Evolutionary conservation across 1,284 basidiomycete species (phyloP).

Genomic region (Chalciporus sp.): DNA sequence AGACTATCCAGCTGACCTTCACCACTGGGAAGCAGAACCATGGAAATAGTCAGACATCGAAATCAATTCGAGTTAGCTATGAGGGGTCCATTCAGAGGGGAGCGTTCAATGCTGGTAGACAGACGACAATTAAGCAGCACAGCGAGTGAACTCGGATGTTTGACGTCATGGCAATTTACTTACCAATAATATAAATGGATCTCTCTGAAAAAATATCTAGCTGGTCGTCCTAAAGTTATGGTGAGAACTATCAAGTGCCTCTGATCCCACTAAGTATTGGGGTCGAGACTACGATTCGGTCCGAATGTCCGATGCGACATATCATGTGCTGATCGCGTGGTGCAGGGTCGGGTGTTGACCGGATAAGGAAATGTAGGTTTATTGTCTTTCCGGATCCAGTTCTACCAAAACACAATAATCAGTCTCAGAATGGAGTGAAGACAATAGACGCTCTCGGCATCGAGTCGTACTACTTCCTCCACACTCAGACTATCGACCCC

Average conservation of each 20-base stretch:
- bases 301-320: too few species aligned
- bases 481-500: background rate
- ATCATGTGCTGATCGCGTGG: too few species aligned
- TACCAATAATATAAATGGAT: too few species aligned
- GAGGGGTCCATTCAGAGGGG: background rate
- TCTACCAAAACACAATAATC: conserved; percentile 23
- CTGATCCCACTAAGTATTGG: too few species aligned
- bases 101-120: too few species aligned
- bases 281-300: background rate
- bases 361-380: conserved; percentile 19
- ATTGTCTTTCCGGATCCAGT: conserved; percentile 24
- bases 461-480: background rate
- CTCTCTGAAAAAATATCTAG: too few species aligned
- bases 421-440: conserved; percentile 7
- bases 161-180: too few species aligned
- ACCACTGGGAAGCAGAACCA: background rate
- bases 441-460: conserved; percentile 17
- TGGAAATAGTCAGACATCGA: background rate
- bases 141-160: too few species aligned
- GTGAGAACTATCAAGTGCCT: too few species aligned
- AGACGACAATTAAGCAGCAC: too few species aligned
- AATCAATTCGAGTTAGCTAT: background rate
- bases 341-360: background rate
- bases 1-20: background rate
- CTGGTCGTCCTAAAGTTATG: too few species aligned